These are phyloP conservation scores for Phytophthora citrophthora DNA, from an alignment of 352 stramenopile species.

Conservation along the genomic window DNA sequence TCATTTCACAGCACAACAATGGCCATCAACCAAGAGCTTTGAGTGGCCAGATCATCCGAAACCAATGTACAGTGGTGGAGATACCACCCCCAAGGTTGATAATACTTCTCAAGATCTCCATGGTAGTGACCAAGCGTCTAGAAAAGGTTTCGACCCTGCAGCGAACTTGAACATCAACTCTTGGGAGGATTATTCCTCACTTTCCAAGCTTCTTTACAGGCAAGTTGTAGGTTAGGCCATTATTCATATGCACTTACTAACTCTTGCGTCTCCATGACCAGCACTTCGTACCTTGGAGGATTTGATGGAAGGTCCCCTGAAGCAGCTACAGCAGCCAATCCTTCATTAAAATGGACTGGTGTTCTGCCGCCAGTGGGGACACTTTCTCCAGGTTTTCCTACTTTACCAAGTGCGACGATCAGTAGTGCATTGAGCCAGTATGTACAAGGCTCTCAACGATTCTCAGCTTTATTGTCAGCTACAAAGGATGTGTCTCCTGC, in stretches of 20 bases:
- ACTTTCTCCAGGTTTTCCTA: constrained; percentile 23
- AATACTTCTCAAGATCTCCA: constrained; percentile 27
- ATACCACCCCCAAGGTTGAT: constrained; percentile 19
- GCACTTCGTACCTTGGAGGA: constrained; percentile 16
- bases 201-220: constrained; percentile 82
- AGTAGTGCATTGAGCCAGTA: too few relatives aligned
- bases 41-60: constrained; percentile 21
- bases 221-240: constrained; percentile 7
- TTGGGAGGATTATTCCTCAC: constrained; percentile 77
- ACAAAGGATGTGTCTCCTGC: constrained; percentile 59
- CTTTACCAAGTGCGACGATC: constrained; percentile 18
- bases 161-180: constrained; percentile 56
- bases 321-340: not conserved
- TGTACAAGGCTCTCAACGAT: constrained; percentile 31
- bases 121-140: too few relatives aligned
- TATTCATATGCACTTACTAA: too few relatives aligned
- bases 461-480: constrained; percentile 60
- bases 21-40: constrained; percentile 25
- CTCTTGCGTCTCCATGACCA: not conserved
- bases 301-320: constrained; percentile 12
- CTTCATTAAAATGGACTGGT: constrained; percentile 24
- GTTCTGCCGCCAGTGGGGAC: constrained; percentile 33
- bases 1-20: constrained; percentile 8
- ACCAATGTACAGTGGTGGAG: constrained; percentile 22
- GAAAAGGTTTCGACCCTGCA: not conserved